phyloP scores from a whole-genome alignment of 345 rosid species.

The Crucihimalaya himalaica region DNA sequence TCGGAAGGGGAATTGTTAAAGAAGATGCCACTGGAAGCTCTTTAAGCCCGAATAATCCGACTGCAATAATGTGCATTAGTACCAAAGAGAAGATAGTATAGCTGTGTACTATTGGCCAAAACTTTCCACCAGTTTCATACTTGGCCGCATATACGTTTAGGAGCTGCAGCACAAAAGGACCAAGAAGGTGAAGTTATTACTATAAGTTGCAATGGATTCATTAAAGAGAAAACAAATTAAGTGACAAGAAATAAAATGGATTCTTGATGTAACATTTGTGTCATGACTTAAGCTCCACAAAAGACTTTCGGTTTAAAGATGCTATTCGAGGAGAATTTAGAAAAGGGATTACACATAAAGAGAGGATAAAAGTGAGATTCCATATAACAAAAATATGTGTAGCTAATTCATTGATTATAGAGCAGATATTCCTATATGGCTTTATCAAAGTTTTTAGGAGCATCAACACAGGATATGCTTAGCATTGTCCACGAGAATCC shows the following conservation, averaged over 20 bases:
- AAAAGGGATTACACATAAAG: slow-evolving; percentile 6
- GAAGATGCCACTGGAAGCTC: slow-evolving; percentile 70
- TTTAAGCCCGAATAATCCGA: slow-evolving; percentile 86
- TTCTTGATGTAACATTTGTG: slow-evolving; percentile 34
- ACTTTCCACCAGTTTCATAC: slow-evolving; percentile 76
- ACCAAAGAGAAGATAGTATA: slow-evolving; percentile 71
- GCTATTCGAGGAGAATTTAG: slow-evolving; percentile 32
- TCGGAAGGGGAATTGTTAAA: slow-evolving; percentile 75
- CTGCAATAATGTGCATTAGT: slow-evolving; percentile 84
- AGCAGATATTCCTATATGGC: slow-evolving; percentile 25
- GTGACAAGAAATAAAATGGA: slow-evolving; percentile 23
- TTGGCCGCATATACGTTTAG: slow-evolving; percentile 74
- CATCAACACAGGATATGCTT: slow-evolving; percentile 23
- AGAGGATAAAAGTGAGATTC: slow-evolving; percentile 22
- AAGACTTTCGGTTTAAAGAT: slow-evolving; percentile 27
- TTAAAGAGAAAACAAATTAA: slow-evolving; percentile 15
- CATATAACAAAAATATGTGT: slow-evolving; percentile 13
- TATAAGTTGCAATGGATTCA: slow-evolving; percentile 21
- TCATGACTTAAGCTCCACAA: slow-evolving; percentile 19
- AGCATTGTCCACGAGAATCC: slow-evolving; percentile 35
- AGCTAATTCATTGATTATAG: slow-evolving; percentile 23
- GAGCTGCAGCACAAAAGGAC: slow-evolving; percentile 54
- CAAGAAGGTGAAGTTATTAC: slow-evolving; percentile 10
- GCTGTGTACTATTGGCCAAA: slow-evolving; percentile 82
- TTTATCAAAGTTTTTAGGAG: slow-evolving; percentile 28